A percentile compares a stretch with the other conserved stretches of the same genome.
These are phyloP conservation scores for Lactifluus echinatus DNA, from an alignment of 768 basidiomycete genomes.

Conservation along the genomic window DNA sequence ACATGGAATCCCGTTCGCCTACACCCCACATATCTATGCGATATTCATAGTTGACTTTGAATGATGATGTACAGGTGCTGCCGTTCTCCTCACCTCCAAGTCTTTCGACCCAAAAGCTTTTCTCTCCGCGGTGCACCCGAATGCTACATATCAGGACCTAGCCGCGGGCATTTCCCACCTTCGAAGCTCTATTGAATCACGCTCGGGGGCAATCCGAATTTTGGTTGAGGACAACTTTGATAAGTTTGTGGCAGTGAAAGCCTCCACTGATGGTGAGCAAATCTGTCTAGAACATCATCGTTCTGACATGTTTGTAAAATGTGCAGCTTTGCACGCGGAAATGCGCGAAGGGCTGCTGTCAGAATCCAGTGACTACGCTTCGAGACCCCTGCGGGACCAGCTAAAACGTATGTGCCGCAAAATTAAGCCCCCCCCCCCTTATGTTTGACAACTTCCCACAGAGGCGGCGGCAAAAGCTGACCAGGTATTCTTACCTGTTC, in stretches of 20 bases:
- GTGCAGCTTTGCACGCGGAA: conserved; percentile 73
- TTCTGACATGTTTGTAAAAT: background rate
- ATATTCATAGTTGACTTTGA: conserved; percentile 11
- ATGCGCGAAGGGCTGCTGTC: conserved; percentile 87
- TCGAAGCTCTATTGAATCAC: conserved; percentile 72
- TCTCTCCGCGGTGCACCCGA: conserved; percentile 84
- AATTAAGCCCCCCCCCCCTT: background rate
- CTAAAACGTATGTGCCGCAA: conserved; percentile 60
- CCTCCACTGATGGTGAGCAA: conserved; percentile 79
- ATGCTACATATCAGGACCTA: conserved; percentile 91
- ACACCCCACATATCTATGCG: background rate
- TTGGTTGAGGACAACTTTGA: conserved; percentile 98
- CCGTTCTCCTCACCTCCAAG: conserved; percentile 83
- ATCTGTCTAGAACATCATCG: background rate
- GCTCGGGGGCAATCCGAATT: conserved; percentile 89
- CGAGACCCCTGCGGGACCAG: conserved; percentile 72
- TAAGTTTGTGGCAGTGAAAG: conserved; percentile 94
- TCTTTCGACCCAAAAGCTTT: conserved; percentile 95
- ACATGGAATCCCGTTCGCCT: conserved; percentile 67
- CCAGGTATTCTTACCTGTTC: conserved; percentile 90
- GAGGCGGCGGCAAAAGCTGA: conserved; percentile 90
- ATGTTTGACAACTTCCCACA: conserved; percentile 26
- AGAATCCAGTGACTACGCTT: conserved; percentile 70
- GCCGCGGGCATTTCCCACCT: conserved; percentile 67
- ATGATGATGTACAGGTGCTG: conserved; percentile 44